Base-by-base conservation (phyloP, 2,329 filamentous ascomycete genomes). In the Phialocephala subalpina region DNA sequence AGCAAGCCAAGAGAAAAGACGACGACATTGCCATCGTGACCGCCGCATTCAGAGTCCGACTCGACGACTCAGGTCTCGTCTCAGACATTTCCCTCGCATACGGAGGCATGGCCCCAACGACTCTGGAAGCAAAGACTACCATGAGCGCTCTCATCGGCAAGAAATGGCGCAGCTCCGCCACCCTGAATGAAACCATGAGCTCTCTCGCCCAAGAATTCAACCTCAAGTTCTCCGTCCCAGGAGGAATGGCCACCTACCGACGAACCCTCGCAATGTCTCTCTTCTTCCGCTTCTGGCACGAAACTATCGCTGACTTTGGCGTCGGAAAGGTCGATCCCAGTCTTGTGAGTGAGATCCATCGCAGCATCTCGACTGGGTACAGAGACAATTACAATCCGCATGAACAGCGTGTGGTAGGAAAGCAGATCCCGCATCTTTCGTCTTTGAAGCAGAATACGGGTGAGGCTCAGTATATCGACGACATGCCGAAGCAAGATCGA, bases 21-120 rank as follows among this genome's bases (percentile, higher is more conserved):
- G 95, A 98, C 73, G 95, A 98, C 76, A 98, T 98, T 75, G 95
- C 95, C 2, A 98, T 98, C 72, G 95, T 97, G 25, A 98, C 96
- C 36, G 88, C 92, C 33, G 93, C 94, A 0, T 80, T 97, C 62
- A 87, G 92, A 42, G 85, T 97, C 5, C 86, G 86, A 8, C 79
- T 98, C 3, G 86, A 90, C 36, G 84, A 91, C 1, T 83, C 85
- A 1, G 87, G 93, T 36, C 76, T 87, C 1, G 92, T 97, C 9
- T 84, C 88, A 64, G 88, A 90, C 68, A 89, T 88, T 67, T 93
- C 91, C 69, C 82, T 98, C 33, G 92, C 96, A 4, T 98, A 97
- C 73, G 95, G 95, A 52, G 95, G 95, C 36, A 96, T 98, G 93
- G 95, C 94, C 6, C 90, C 94, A 0, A 92, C 88, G 71, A 98